Evolutionary conservation across 176 grass and related monocot genomes (phyloP).

Genomic region (Leersia perrieri): DNA sequence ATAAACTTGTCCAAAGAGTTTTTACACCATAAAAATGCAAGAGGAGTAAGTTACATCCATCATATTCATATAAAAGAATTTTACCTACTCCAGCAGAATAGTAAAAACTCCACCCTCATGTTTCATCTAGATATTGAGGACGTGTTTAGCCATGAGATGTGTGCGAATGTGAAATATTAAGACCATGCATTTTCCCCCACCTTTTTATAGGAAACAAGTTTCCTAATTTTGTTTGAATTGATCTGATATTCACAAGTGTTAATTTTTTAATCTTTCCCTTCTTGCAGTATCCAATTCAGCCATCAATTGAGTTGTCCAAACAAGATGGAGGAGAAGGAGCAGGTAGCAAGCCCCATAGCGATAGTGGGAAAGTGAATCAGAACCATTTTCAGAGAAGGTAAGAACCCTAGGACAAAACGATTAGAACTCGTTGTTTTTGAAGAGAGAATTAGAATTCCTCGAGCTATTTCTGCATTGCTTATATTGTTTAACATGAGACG

Average conservation of each 20-base stretch:
- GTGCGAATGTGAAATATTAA: neutral
- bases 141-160: neutral
- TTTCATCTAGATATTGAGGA: neutral
- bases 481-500: neutral
- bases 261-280: neutral
- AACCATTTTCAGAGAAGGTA: conserved; percentile 49
- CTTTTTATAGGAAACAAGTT: neutral
- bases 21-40: neutral
- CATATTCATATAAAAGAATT: neutral
- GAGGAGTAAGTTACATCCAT: conserved; percentile 26
- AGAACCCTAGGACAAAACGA: neutral
- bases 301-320: neutral
- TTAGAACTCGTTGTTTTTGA: neutral
- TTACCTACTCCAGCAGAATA: neutral
- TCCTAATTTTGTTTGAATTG: neutral
- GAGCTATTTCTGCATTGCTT: neutral
- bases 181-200: neutral
- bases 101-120: neutral
- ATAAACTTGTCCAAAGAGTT: neutral
- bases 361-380: neutral
- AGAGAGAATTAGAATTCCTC: too few relatives aligned
- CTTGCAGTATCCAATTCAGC: neutral
- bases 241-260: neutral
- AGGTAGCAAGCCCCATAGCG: neutral
- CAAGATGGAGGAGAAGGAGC: neutral